A percentile compares a stretch with the other conserved stretches of the same genome.
phyloP scores from a whole-genome alignment of 179 eudicot genomes.

The Silene vulgaris region DNA sequence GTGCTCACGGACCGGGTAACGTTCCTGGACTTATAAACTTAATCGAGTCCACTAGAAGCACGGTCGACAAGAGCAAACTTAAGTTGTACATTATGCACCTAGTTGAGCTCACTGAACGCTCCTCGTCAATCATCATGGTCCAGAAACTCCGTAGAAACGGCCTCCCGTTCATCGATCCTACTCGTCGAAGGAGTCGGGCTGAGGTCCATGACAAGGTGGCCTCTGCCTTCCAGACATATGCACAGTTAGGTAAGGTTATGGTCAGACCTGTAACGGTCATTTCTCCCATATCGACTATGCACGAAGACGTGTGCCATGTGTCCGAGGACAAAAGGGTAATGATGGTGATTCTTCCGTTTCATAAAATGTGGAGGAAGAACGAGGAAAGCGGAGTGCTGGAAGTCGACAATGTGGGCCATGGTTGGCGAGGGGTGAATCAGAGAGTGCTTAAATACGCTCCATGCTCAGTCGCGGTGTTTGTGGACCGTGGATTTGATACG shows the following conservation, averaged over 20 bases:
- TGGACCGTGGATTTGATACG: slow-evolving; percentile 57
- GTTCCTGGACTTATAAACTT: slow-evolving; percentile 57
- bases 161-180: slow-evolving; percentile 44
- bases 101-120: slow-evolving; percentile 60
- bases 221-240: slow-evolving; percentile 51
- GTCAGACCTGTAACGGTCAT: slow-evolving; percentile 51
- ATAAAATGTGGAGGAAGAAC: slow-evolving; percentile 50
- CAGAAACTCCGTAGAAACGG: slow-evolving; percentile 60
- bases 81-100: slow-evolving; percentile 74
- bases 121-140: slow-evolving; percentile 67
- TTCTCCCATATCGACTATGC: slow-evolving; percentile 56
- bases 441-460: slow-evolving; percentile 52
- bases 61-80: slow-evolving; percentile 34
- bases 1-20: slow-evolving; percentile 57
- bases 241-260: slow-evolving; percentile 46
- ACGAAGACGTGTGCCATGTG: slow-evolving; percentile 63
- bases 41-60: slow-evolving; percentile 47
- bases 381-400: slow-evolving; percentile 29
- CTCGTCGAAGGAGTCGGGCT: slow-evolving; percentile 21
- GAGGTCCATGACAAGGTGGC: slow-evolving; percentile 56
- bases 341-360: slow-evolving; percentile 64
- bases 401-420: slow-evolving; percentile 53
- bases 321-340: slow-evolving; percentile 48
- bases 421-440: slow-evolving; percentile 67
- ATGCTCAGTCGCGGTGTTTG: slow-evolving; percentile 59